A percentile compares a stretch with the other conserved stretches of the same genome.
Evolutionary conservation across 2,329 filamentous ascomycete species (phyloP).

Genomic region (Phialemoniopsis sp.): DNA sequence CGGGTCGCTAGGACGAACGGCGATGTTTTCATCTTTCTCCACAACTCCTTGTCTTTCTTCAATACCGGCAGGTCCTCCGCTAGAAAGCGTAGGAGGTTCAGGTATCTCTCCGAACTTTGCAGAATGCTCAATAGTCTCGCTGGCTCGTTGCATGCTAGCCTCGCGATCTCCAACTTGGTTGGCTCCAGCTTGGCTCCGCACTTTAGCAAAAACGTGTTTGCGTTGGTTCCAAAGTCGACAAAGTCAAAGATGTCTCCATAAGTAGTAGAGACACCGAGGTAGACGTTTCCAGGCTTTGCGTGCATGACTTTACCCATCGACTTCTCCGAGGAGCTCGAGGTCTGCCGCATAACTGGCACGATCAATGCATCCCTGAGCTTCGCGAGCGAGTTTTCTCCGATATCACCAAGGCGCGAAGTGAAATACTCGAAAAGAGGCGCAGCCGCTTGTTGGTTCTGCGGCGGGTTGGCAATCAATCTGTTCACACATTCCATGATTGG

Average conservation of each 20-base stretch:
- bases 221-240: conserved; percentile 85
- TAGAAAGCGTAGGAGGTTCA: conserved; percentile 75
- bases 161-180: conserved; percentile 78
- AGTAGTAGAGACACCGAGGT: conserved; percentile 65
- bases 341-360: conserved; percentile 57
- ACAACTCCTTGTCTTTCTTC: conserved; percentile 75
- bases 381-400: conserved; percentile 57
- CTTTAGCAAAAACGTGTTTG: conserved; percentile 82
- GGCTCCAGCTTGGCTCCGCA: conserved; percentile 91
- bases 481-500: conserved; percentile 73
- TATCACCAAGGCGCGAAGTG: conserved; percentile 68
- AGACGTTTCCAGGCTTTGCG: conserved; percentile 69
- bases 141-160: conserved; percentile 79
- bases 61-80: conserved; percentile 67
- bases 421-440: conserved; percentile 79
- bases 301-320: conserved; percentile 37
- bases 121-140: conserved; percentile 76
- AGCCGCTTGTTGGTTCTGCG: conserved; percentile 62
- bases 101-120: conserved; percentile 79
- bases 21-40: conserved; percentile 68
- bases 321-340: conserved; percentile 33
- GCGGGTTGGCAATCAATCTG: conserved; percentile 67
- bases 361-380: conserved; percentile 63
- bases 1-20: conserved; percentile 81
- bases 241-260: conserved; percentile 96